These are phyloP conservation scores for Cenococcum geophilum DNA, from an alignment of 495 filamentous ascomycete genomes.

Conservation along the genomic window DNA sequence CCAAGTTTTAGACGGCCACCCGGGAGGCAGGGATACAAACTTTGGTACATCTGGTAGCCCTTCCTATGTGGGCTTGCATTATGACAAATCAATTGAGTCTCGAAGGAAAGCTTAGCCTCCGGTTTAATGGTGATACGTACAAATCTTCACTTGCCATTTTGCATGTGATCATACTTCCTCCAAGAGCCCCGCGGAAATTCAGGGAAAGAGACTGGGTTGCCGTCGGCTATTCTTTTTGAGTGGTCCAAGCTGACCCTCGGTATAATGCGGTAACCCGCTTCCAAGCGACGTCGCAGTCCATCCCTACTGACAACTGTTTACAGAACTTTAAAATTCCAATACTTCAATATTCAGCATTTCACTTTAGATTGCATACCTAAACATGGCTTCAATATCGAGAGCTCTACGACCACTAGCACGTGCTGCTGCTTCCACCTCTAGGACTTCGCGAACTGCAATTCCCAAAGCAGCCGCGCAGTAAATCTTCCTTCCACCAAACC, in stretches of 20 bases:
- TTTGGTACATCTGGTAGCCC: too few relatives aligned
- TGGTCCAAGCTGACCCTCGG: not conserved
- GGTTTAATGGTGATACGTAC: not conserved
- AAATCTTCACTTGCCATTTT: not conserved
- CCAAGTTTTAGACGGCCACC: too few relatives aligned
- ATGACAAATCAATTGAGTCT: too few relatives aligned
- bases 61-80: too few relatives aligned
- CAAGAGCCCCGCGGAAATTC: too few relatives aligned
- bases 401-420: constrained; percentile 63
- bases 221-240: constrained; percentile 1
- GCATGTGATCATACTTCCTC: not conserved
- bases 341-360: not conserved
- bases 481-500: constrained; percentile 6
- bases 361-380: constrained; percentile 7
- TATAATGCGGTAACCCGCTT: constrained; percentile 3
- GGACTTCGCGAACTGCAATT: constrained; percentile 43
- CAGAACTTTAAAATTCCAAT: not conserved
- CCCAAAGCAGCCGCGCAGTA: constrained; percentile 29
- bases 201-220: not conserved
- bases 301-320: constrained; percentile 6
- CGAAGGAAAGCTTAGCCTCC: not conserved
- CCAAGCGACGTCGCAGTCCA: not conserved
- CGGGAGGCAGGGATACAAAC: too few relatives aligned
- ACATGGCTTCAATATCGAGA: constrained; percentile 66
- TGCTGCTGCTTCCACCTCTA: constrained; percentile 45